Conservation (phyloP, 2,329 filamentous ascomycete genomes). For the Sclerotinia subarctica region DNA sequence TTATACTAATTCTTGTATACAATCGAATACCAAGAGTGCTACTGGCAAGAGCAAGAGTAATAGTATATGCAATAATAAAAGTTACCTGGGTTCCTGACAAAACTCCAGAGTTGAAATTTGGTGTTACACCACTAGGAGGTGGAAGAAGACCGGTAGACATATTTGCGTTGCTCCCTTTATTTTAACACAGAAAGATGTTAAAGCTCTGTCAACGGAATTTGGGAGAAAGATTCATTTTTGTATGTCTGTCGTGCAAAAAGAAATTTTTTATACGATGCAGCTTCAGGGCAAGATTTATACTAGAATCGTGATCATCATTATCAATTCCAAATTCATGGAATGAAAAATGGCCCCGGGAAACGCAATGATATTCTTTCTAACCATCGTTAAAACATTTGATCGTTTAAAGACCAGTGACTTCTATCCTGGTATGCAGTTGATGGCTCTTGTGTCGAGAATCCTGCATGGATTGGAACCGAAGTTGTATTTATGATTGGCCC, state of each 20-base stretch:
- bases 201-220: neutral
- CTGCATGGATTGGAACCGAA: neutral
- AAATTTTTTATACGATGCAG: too few species aligned
- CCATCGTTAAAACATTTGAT: too few species aligned
- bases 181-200: neutral
- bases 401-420: too few species aligned
- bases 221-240: neutral
- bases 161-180: neutral
- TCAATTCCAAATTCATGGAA: neutral
- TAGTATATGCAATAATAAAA: neutral
- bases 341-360: too few species aligned
- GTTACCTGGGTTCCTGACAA: neutral
- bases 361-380: too few species aligned
- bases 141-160: conserved; percentile 9
- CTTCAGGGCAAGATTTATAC: too few species aligned
- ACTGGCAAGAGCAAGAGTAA: conserved; percentile 3
- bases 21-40: neutral
- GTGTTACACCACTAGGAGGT: neutral
- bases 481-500: neutral
- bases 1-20: conserved; percentile 3
- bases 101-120: neutral
- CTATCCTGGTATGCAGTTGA: too few species aligned
- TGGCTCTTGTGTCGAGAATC: too few species aligned
- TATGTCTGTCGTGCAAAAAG: neutral
- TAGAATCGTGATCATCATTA: neutral